These are phyloP conservation scores for Annulohypoxylon maeteangense DNA, from an alignment of 495 filamentous ascomycete species.

Conservation along the genomic window DNA sequence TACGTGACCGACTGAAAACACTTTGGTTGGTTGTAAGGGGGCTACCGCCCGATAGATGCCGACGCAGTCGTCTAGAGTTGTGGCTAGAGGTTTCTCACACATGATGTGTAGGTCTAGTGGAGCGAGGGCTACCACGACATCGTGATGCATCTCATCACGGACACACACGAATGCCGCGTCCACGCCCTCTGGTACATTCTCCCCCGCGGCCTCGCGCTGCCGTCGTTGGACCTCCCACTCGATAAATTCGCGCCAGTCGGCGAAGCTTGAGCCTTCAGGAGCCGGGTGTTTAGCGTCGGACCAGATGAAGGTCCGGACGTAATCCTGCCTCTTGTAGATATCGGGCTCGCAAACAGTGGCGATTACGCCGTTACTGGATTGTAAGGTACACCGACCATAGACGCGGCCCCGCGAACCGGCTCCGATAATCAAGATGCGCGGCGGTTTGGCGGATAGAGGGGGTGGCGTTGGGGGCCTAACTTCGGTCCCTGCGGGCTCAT, in stretches of 20 bases:
- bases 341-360: slow-evolving; percentile 86
- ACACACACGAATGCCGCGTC: slow-evolving; percentile 91
- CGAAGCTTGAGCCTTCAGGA: slow-evolving; percentile 70
- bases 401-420: slow-evolving; percentile 84
- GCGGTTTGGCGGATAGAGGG: slow-evolving; percentile 54
- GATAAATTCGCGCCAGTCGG: slow-evolving; percentile 78
- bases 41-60: slow-evolving; percentile 71
- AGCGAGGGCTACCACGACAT: slow-evolving; percentile 76
- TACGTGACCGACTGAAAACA: slow-evolving; percentile 88
- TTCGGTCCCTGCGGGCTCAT: slow-evolving; percentile 22
- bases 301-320: slow-evolving; percentile 78
- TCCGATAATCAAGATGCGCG: slow-evolving; percentile 82
- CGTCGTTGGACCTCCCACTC: slow-evolving; percentile 70
- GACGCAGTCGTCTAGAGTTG: slow-evolving; percentile 78
- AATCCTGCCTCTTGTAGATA: slow-evolving; percentile 74
- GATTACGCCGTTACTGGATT: slow-evolving; percentile 70
- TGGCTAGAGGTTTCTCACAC: slow-evolving; percentile 94
- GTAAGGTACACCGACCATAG: slow-evolving; percentile 74
- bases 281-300: slow-evolving; percentile 44
- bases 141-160: slow-evolving; percentile 85
- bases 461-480: slow-evolving; percentile 46
- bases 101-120: slow-evolving; percentile 81
- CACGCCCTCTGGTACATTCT: slow-evolving; percentile 63
- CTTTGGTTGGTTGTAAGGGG: slow-evolving; percentile 49
- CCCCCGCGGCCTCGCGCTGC: slow-evolving; percentile 50